Evolutionary conservation across 2,329 filamentous ascomycete species (phyloP), one percentile per base, ranked within the genome.

Genomic region (Arthrobotrys megalospora): DNA sequence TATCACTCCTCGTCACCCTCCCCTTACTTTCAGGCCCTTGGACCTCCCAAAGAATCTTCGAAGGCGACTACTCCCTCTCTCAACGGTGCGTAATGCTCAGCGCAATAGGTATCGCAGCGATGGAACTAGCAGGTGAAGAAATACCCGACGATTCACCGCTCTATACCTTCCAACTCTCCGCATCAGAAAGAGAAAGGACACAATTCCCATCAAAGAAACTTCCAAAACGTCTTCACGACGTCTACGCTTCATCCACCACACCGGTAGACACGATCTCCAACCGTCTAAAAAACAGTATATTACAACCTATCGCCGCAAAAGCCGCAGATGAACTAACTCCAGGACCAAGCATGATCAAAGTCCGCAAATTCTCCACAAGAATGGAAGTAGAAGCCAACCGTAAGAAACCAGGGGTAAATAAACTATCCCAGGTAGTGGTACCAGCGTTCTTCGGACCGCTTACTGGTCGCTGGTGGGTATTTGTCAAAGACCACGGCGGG

Each of bases 391-490:
- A 91, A 82, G 88, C 88, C 16, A 60, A 6, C 55, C 55, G 55
- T 11, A 84, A 85, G 66, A 83, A 85, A 41, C 81, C 80, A 0
- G 66, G 43, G 1, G 66, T 76, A 32, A 81, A 76, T 43, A 80
- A 76, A 24, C 77, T 97, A 0, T 91, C 94, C 45, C 89, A 91
- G 63, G 86, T 97, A 28, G 89, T 98, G 28, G 88, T 90, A 0
- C 87, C 90, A 0, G 89, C 88, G 14, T 96, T 97, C 86, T 97
- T 98, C 88, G 92, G 92, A 80, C 95, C 96, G 0, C 87, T 99
- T 8, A 91, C 92, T 0, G 92, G 91, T 0, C 91, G 93, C 48
- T 96, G 96, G 85, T 92, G 91, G 83, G 87, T 92, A 1, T 86
- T 89, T 79, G 82, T 88, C 36, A 88, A 88, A 80, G 90, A 86